phyloP scores from a whole-genome alignment of 805 yeast species.

The Saccharomycopsis malanga region DNA sequence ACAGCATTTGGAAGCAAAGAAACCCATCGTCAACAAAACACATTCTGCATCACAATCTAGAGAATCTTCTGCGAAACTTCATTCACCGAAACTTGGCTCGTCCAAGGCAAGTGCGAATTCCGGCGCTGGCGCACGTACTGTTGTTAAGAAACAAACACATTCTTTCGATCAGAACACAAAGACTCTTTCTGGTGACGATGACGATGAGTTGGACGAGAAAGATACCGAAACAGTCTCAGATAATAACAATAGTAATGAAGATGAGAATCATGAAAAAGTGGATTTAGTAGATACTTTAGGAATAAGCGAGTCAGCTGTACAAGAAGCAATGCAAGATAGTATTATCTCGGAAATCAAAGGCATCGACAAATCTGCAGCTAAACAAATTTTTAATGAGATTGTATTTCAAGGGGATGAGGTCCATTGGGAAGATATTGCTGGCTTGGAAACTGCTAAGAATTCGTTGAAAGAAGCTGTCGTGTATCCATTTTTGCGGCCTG shows the following conservation, averaged over 20 bases:
- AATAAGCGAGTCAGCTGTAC: conserved; percentile 26
- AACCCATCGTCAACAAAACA: conserved; percentile 1
- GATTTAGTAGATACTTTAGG: conserved; percentile 23
- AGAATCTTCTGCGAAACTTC: background rate
- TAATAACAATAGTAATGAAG: background rate
- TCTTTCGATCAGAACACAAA: background rate
- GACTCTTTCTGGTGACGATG: conserved; percentile 6
- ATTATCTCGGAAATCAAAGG: conserved; percentile 40
- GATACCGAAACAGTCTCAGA: conserved; percentile 16
- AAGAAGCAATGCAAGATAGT: conserved; percentile 27
- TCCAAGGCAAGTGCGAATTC: no score
- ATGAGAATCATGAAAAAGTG: background rate
- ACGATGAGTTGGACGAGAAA: conserved; percentile 22
- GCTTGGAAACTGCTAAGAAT: conserved; percentile 78
- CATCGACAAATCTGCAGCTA: conserved; percentile 71
- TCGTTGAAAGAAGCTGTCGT: conserved; percentile 93
- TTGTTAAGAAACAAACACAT: no score
- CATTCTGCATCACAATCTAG: conserved; percentile 3
- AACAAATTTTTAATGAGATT: conserved; percentile 82
- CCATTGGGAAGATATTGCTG: conserved; percentile 95
- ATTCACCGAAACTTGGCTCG: no score
- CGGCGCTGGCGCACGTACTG: no score
- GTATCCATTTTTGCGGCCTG: conserved; percentile 92
- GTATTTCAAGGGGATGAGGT: conserved; percentile 89
- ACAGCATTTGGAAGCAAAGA: background rate